Percentiles rank a stretch among this genome's conserved stretches.
phyloP scores from a whole-genome alignment of 2,329 filamentous ascomycete genomes.

The Tolypocladium nubicola region DNA sequence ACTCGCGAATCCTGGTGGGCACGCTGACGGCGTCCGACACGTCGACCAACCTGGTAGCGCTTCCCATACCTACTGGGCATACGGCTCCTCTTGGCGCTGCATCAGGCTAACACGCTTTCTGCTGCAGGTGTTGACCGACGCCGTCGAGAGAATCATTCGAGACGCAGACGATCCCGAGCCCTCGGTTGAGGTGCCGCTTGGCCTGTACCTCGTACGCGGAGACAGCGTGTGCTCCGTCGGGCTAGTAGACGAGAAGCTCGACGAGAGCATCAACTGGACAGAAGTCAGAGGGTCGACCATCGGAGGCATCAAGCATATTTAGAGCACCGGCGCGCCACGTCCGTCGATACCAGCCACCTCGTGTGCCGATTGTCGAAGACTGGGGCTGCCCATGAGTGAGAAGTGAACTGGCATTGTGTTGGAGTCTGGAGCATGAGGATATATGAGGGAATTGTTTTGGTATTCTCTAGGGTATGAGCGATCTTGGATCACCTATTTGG shows the following conservation, averaged over 20 bases:
- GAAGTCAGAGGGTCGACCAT: constrained; percentile 80
- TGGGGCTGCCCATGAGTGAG: neutral
- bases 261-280: constrained; percentile 84
- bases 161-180: constrained; percentile 73
- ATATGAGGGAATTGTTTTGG: constrained; percentile 1
- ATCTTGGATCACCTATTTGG: neutral
- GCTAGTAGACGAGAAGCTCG: constrained; percentile 78
- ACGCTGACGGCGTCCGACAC: constrained; percentile 80
- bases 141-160: constrained; percentile 83
- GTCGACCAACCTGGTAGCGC: constrained; percentile 69
- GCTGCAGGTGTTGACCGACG: constrained; percentile 61
- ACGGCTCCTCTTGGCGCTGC: neutral
- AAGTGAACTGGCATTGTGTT: constrained; percentile 3
- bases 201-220: constrained; percentile 83
- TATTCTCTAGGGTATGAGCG: constrained; percentile 9
- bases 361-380: neutral
- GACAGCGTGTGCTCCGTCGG: constrained; percentile 92
- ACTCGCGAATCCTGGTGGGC: constrained; percentile 78
- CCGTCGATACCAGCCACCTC: neutral
- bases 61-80: neutral
- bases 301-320: constrained; percentile 71
- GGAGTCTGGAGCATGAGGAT: constrained; percentile 6
- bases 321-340: constrained; percentile 14
- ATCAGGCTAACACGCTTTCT: neutral
- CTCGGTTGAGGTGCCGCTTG: constrained; percentile 71